Evolutionary conservation across 2,329 filamentous ascomycete species (phyloP).

Genomic region (Phaeosphaeriaceae sp.): DNA sequence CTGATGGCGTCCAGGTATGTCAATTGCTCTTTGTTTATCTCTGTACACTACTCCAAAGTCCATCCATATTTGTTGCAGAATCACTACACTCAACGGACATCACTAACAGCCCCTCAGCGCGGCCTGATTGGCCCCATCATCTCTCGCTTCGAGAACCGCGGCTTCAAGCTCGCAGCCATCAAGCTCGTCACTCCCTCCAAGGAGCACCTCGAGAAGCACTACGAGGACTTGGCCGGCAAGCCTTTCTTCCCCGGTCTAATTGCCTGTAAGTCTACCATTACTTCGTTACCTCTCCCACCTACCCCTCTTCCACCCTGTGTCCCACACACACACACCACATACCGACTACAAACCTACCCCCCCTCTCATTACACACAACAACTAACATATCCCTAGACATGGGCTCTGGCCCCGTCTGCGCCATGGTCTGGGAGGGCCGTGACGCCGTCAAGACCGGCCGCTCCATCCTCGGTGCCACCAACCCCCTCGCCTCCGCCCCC

Average conservation of each 20-base stretch:
- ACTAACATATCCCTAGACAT: slow-evolving; percentile 71
- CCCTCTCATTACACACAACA: slow-evolving; percentile 1
- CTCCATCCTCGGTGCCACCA: slow-evolving; percentile 96
- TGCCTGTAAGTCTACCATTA: slow-evolving; percentile 69
- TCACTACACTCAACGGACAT: background rate
- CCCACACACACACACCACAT: background rate
- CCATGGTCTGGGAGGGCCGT: slow-evolving; percentile 99
- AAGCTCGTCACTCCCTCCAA: slow-evolving; percentile 90
- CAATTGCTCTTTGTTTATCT: slow-evolving; percentile 1
- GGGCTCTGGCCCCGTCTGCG: slow-evolving; percentile 93
- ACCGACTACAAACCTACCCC: slow-evolving; percentile 10
- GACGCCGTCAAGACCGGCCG: slow-evolving; percentile 99
- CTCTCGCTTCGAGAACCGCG: slow-evolving; percentile 95
- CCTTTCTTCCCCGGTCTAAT: slow-evolving; percentile 96
- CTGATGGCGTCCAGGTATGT: slow-evolving; percentile 95
- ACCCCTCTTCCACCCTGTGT: background rate
- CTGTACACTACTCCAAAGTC: background rate
- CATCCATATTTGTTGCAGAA: background rate
- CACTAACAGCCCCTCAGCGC: slow-evolving; percentile 65
- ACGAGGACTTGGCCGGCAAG: slow-evolving; percentile 90
- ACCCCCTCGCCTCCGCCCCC: slow-evolving; percentile 91
- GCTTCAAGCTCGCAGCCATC: slow-evolving; percentile 98
- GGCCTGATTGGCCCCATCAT: slow-evolving; percentile 98
- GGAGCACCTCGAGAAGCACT: slow-evolving; percentile 98
- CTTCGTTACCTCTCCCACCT: too few relatives aligned